These are phyloP conservation scores for Tolypocladium album DNA, from an alignment of 2,329 filamentous ascomycete genomes.

Conservation along the genomic window DNA sequence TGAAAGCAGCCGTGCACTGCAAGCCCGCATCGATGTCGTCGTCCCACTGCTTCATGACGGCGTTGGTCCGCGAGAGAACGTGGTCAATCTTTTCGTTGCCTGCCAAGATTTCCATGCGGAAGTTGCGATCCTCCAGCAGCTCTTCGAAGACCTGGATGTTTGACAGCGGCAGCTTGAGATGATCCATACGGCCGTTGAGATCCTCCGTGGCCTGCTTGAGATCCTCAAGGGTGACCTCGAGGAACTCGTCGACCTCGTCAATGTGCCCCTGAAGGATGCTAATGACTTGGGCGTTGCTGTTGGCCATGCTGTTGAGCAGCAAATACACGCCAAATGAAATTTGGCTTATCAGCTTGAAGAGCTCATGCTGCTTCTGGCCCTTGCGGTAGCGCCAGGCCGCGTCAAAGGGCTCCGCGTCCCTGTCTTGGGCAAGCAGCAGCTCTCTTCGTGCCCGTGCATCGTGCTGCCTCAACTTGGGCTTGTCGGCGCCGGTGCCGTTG, in stretches of 20 bases:
- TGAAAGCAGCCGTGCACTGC: conserved; percentile 65
- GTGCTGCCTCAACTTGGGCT: conserved; percentile 41
- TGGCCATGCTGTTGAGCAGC: conserved; percentile 73
- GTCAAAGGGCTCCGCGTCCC: conserved; percentile 61
- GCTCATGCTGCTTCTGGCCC: conserved; percentile 71
- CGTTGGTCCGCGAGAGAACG: conserved; percentile 70
- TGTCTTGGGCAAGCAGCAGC: conserved; percentile 54
- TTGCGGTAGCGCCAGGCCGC: conserved; percentile 66
- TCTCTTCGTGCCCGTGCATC: conserved; percentile 54
- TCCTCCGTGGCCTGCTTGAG: conserved; percentile 69
- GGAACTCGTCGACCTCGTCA: conserved; percentile 84
- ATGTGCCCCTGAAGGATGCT: conserved; percentile 85
- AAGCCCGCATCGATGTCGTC: conserved; percentile 72
- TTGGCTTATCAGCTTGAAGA: conserved; percentile 84
- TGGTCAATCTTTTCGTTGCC: conserved; percentile 89
- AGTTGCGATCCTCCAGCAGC: conserved; percentile 76
- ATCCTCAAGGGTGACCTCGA: conserved; percentile 79
- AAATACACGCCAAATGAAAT: conserved; percentile 91
- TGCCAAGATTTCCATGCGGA: conserved; percentile 70
- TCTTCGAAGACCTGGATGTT: conserved; percentile 75
- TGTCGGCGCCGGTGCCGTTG: conserved; percentile 28
- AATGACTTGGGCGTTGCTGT: conserved; percentile 79
- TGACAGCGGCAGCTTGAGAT: conserved; percentile 71
- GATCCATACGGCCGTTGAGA: conserved; percentile 67
- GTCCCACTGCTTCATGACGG: conserved; percentile 64